A percentile compares a stretch with the other conserved stretches of the same genome.
phyloP scores from a whole-genome alignment of 1,139 yeast genomes.

The Kurtzmaniella quercitrusa region DNA sequence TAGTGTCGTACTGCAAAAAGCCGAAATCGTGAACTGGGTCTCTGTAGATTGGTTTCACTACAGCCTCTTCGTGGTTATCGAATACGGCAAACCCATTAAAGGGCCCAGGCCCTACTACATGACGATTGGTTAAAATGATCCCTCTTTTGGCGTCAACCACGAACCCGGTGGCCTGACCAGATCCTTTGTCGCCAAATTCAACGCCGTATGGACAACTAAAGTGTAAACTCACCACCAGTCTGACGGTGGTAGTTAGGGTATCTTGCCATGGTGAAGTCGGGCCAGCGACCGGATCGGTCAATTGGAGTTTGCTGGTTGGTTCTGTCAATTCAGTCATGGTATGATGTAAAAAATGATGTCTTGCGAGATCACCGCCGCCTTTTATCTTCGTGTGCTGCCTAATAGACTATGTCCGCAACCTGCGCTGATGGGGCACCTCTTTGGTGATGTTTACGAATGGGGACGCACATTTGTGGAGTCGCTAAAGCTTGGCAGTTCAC shows the following conservation, averaged over 20 bases:
- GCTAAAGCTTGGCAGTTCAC: no score
- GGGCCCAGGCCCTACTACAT: slow-evolving; percentile 94
- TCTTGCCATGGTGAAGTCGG: slow-evolving; percentile 54
- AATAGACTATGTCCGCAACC: no score
- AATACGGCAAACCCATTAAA: slow-evolving; percentile 87
- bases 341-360: background rate
- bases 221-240: slow-evolving; percentile 84
- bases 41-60: slow-evolving; percentile 75
- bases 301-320: background rate
- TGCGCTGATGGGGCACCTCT: no score
- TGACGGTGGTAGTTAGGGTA: slow-evolving; percentile 78
- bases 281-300: background rate
- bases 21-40: slow-evolving; percentile 90
- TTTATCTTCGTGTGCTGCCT: background rate
- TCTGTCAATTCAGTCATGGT: background rate
- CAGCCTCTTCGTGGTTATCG: slow-evolving; percentile 93
- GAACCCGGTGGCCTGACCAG: slow-evolving; percentile 91
- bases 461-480: no score
- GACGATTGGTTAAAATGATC: slow-evolving; percentile 84
- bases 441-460: no score
- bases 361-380: background rate
- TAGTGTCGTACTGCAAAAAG: slow-evolving; percentile 71
- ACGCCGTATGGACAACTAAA: slow-evolving; percentile 83
- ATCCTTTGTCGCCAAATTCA: slow-evolving; percentile 79
- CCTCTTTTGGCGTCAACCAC: slow-evolving; percentile 85